Evolutionary conservation across 176 grass and related monocot genomes (phyloP).

Genomic region (Tillandsia fasciculata): DNA sequence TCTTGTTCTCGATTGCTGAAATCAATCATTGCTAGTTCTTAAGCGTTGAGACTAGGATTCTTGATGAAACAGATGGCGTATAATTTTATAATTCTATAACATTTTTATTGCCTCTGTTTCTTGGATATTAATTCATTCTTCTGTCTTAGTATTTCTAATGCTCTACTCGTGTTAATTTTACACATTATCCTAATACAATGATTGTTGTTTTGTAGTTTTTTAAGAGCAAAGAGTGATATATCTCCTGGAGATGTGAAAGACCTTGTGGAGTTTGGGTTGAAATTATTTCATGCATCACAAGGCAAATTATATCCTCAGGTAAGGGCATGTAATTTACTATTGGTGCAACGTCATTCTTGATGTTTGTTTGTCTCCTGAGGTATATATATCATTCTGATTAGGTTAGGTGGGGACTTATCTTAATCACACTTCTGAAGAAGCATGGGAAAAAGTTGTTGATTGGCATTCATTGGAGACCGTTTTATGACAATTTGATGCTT

Average conservation of each 20-base stretch:
- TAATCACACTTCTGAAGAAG: conserved; percentile 70
- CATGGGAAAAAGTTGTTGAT: conserved; percentile 62
- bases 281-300: conserved; percentile 73
- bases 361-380: background rate
- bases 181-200: background rate
- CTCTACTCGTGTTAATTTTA: too few species aligned
- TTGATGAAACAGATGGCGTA: too few species aligned
- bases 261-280: conserved; percentile 69
- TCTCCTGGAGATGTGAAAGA: conserved; percentile 52
- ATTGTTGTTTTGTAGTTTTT: conserved; percentile 35
- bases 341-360: background rate
- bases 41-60: too few species aligned
- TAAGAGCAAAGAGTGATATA: conserved; percentile 94
- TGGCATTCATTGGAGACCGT: conserved; percentile 67
- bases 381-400: conserved; percentile 25
- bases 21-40: too few species aligned
- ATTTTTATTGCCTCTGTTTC: too few species aligned
- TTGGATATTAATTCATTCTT: too few species aligned
- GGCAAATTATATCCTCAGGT: conserved; percentile 94
- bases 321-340: conserved; percentile 1
- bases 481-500: conserved; percentile 76
- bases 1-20: too few species aligned
- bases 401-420: conserved; percentile 84
- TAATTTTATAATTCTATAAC: too few species aligned
- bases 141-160: too few species aligned